phyloP scores from a whole-genome alignment of 2,329 filamentous ascomycete genomes.

The Elsinoe perseae region DNA sequence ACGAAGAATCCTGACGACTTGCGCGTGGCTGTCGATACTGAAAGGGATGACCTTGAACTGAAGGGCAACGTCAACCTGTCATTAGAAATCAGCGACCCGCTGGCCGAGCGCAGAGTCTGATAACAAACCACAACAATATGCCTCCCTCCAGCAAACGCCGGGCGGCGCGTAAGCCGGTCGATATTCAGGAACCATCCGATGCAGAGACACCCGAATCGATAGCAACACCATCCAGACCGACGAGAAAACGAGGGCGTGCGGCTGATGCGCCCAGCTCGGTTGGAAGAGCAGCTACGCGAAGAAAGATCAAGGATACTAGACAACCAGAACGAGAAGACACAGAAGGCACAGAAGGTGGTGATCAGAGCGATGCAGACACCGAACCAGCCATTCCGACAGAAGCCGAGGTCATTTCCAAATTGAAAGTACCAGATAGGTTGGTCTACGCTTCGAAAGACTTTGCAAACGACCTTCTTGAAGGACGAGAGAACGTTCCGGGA shows the following conservation, averaged over 20 bases:
- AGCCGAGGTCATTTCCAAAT: conserved; percentile 36
- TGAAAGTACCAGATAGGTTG: conserved; percentile 40
- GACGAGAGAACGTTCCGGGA: conserved; percentile 46
- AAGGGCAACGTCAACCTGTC: not conserved
- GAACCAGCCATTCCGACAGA: conserved; percentile 34
- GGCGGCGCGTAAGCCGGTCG: conserved; percentile 18
- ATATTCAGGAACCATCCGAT: conserved; percentile 31
- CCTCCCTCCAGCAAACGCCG: conserved; percentile 19
- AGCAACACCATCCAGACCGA: conserved; percentile 42
- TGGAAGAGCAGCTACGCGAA: conserved; percentile 23
- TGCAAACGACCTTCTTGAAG: conserved; percentile 43
- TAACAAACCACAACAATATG: conserved; percentile 16
- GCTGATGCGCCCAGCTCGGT: conserved; percentile 21
- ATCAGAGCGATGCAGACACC: conserved; percentile 32
- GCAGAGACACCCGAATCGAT: conserved; percentile 40
- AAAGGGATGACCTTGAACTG: not conserved
- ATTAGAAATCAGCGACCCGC: not conserved
- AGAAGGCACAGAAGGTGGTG: conserved; percentile 33
- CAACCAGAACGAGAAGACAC: conserved; percentile 29
- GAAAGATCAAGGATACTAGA: conserved; percentile 30
- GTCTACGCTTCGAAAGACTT: conserved; percentile 53
- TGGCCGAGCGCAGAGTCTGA: not conserved
- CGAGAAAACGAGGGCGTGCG: conserved; percentile 37
- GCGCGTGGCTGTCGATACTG: not conserved
- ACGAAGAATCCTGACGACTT: not conserved